These are phyloP conservation scores for Chaetomiaceae sp. DNA, from an alignment of 2,329 filamentous ascomycete species.

Conservation along the genomic window DNA sequence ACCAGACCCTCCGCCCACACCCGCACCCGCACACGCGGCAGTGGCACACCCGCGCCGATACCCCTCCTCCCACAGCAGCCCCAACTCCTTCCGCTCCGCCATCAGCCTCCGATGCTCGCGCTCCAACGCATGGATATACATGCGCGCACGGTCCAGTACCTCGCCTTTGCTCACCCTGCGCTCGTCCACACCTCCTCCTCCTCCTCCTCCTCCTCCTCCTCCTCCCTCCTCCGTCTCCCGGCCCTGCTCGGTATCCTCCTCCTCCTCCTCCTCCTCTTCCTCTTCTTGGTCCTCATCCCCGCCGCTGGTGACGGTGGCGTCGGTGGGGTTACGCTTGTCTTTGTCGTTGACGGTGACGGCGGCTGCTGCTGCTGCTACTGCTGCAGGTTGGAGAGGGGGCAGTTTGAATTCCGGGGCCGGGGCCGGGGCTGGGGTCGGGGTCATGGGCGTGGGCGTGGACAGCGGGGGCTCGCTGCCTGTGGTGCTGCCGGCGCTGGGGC, in stretches of 20 bases:
- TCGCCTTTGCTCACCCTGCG: conserved; percentile 20
- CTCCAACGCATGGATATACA: conserved; percentile 22
- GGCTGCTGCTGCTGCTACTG: too few relatives aligned
- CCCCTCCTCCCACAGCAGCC: conserved; percentile 6
- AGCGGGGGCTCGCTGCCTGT: not conserved
- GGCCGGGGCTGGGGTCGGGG: too few relatives aligned
- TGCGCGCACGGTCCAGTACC: conserved; percentile 19
- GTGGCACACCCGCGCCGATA: too few relatives aligned
- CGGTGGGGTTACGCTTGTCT: too few relatives aligned
- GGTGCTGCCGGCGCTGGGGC: not conserved
- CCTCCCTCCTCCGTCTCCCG: too few relatives aligned
- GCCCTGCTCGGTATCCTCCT: not conserved
- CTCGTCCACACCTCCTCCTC: not conserved
- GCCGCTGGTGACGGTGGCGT: too few relatives aligned
- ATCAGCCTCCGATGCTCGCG: conserved; percentile 9
- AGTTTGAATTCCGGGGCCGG: too few relatives aligned
- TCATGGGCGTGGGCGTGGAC: too few relatives aligned
- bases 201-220: not conserved
- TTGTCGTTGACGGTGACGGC: too few relatives aligned
- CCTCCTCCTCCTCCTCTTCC: not conserved
- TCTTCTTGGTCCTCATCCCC: too few relatives aligned
- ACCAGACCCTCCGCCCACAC: too few relatives aligned
- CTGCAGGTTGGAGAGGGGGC: not conserved
- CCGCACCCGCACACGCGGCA: too few relatives aligned
- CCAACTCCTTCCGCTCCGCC: conserved; percentile 16